Percentiles rank a stretch among this genome's conserved stretches.
Conservation (phyloP, 495 filamentous ascomycete species). For the Xylaria acuta region DNA sequence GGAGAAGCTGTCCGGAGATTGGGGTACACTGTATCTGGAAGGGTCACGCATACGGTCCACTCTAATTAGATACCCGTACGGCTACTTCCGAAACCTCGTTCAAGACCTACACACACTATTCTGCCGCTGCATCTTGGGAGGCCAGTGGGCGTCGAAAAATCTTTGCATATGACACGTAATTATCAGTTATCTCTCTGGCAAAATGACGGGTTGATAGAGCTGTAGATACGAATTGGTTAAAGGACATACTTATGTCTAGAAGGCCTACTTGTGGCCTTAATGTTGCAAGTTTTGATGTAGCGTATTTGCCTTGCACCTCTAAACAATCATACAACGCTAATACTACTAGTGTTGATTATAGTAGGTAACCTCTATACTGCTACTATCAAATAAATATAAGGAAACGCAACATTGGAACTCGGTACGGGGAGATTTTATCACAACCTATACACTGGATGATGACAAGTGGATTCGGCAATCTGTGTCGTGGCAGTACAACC, state of each 20-base stretch:
- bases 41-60: background rate
- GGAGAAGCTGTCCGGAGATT: background rate
- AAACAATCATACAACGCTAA: background rate
- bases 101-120: background rate
- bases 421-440: background rate
- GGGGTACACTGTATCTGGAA: background rate
- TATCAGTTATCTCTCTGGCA: background rate
- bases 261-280: too few species aligned
- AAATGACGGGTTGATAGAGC: background rate
- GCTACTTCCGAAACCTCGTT: background rate
- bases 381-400: background rate
- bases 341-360: too few species aligned
- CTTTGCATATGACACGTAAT: background rate
- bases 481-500: background rate
- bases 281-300: background rate
- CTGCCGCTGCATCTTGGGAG: background rate
- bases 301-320: background rate
- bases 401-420: background rate
- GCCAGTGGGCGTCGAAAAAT: background rate
- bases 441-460: background rate
- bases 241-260: background rate
- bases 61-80: background rate
- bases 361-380: background rate
- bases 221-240: background rate
- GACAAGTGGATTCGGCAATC: background rate